phyloP scores from a whole-genome alignment of 2,329 filamentous ascomycete genomes.

The Dactylellina sp. region DNA sequence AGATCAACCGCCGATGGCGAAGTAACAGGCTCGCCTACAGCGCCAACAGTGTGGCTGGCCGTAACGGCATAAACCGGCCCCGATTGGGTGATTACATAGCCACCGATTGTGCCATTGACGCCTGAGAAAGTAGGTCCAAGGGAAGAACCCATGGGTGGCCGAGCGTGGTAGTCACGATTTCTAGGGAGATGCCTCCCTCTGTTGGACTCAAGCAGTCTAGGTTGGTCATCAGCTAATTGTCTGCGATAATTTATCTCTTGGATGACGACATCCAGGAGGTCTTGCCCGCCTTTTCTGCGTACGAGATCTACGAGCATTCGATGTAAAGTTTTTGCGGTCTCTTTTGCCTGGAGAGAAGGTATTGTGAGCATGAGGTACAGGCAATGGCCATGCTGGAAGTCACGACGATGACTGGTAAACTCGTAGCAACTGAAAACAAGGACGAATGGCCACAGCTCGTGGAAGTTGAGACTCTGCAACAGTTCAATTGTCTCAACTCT shows the following conservation, averaged over 20 bases:
- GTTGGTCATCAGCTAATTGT: conserved; percentile 12
- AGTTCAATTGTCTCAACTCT: conserved; percentile 16
- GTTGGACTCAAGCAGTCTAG: conserved; percentile 37
- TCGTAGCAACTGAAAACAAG: conserved; percentile 52
- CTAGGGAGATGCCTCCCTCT: conserved; percentile 27
- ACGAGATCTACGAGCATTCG: conserved; percentile 15
- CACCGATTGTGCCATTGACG: conserved; percentile 43
- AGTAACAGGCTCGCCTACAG: conserved; percentile 19
- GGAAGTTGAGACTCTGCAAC: conserved; percentile 7
- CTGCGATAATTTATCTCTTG: conserved; percentile 30
- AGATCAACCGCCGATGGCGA: conserved; percentile 46
- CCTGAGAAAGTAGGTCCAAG: conserved; percentile 20
- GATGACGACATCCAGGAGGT: conserved; percentile 32
- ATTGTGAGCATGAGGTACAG: conserved; percentile 50
- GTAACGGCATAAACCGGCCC: conserved; percentile 44
- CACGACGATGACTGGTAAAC: conserved; percentile 47
- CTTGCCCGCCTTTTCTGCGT: conserved; percentile 8
- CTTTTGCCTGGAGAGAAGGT: conserved; percentile 15
- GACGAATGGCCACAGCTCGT: conserved; percentile 40
- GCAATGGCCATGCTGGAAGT: conserved; percentile 52
- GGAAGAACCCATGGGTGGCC: conserved; percentile 45
- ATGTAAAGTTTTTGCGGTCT: conserved; percentile 5
- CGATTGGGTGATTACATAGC: conserved; percentile 36
- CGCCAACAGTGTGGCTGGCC: conserved; percentile 38
- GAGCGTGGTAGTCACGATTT: conserved; percentile 36